Conservation (phyloP, 257 asterid genomes). For the Solanum boliviense region DNA sequence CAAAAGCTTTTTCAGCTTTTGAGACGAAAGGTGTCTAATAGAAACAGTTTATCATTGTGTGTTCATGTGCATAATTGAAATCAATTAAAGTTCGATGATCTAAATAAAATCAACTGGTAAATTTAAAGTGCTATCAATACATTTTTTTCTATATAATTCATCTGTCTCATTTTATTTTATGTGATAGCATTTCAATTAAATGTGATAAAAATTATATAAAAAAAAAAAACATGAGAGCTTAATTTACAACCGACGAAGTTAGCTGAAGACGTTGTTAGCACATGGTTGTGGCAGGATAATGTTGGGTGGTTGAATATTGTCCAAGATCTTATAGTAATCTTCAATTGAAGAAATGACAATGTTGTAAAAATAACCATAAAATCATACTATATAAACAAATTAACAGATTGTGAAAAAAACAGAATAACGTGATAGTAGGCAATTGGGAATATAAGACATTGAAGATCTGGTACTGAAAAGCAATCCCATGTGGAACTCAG, state of each 20-base stretch:
- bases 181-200: neutral
- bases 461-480: neutral
- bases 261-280: neutral
- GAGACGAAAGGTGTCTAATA: too few relatives aligned
- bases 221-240: neutral
- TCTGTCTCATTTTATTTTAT: neutral
- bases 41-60: too few relatives aligned
- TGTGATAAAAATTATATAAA: too few relatives aligned
- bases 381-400: neutral
- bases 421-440: neutral
- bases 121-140: neutral
- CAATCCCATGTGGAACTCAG: neutral
- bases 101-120: too few relatives aligned
- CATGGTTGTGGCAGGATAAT: conserved; percentile 1
- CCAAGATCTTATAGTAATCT: neutral
- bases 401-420: neutral
- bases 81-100: neutral
- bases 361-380: neutral
- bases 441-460: neutral
- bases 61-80: neutral
- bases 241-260: neutral
- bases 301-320: neutral
- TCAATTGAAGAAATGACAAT: neutral
- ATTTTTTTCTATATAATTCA: neutral
- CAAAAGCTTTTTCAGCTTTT: too few relatives aligned